Evolutionary conservation across 257 asterid species (phyloP), one percentile per base, ranked within the genome.

Genomic region (Salvia miltiorrhiza): DNA sequence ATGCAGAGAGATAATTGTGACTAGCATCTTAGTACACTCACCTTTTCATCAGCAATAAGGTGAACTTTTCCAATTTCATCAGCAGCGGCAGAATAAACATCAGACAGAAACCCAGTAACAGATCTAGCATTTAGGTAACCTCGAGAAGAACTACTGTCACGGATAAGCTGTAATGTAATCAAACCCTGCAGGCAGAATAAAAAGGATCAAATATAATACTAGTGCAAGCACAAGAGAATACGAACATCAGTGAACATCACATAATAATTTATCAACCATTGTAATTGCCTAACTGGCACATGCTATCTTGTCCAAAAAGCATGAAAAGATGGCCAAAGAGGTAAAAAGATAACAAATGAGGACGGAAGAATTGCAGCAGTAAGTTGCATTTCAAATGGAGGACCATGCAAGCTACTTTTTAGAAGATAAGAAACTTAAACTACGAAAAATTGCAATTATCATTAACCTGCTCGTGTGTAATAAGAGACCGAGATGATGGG

Each of bases 41-140:
- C 97, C 73, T 48, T 74, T 65, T 81, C 83, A 76, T 93, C 96
- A 4, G 98, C 97, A 75, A 85, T 81, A 10, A 93, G 52, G 61
- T 86, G 90, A 43, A 93, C 88, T 78, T 84, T 93, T 50, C 93
- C 93, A 13, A 93, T 72, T 85, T 85, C 98, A 78, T 90, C 97
- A 41, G 98, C 98, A 73, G 98, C 98, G 12, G 88, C n/a, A 70
- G 92, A 61, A 86, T 81, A 85, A 70, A 93, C 95, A 86, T 88
- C 95, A 45, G 96, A 80, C 4, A 93, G 96, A 73, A 90, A 85
- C 57, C 97, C 98, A 5, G 97, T 93, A 28, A 90, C 92, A 63
- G 91, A 80, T 81, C 97, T 88, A 67, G 95, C 85, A 24, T 96
- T 86, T 49, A 93, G 80, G 76, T 71, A 85, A 69, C 97, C 98